Conservation (phyloP, 768 basidiomycete species). For the Suillus ampliporus region DNA sequence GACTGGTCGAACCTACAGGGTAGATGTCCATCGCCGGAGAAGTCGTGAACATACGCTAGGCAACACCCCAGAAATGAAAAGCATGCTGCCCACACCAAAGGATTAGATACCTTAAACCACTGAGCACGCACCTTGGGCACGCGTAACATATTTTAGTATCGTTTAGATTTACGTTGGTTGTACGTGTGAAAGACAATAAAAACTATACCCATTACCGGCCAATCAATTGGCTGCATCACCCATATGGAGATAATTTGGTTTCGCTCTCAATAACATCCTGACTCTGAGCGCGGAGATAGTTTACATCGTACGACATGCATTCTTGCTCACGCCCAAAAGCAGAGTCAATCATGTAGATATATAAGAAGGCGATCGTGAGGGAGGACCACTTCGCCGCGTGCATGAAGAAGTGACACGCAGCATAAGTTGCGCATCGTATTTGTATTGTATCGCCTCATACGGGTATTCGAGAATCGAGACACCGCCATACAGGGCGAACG, state of each 20-base stretch:
- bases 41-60: neutral
- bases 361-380: neutral
- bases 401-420: neutral
- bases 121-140: neutral
- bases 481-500: neutral
- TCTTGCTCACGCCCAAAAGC: neutral
- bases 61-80: conserved; percentile 7
- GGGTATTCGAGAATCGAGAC: neutral
- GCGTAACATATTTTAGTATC: neutral
- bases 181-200: conserved; percentile 3
- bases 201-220: neutral
- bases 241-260: too few relatives aligned
- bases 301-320: too few relatives aligned
- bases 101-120: conserved; percentile 7
- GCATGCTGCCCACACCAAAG: neutral
- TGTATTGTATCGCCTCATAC: neutral
- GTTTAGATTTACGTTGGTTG: too few relatives aligned
- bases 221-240: neutral
- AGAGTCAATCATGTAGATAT: neutral
- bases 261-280: neutral
- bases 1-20: neutral
- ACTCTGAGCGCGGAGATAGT: neutral
- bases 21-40: neutral
- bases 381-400: neutral
- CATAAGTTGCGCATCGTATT: neutral